Base-by-base conservation (phyloP, 208 protist genomes). In the Leptomonas pyrrhocoris region DNA sequence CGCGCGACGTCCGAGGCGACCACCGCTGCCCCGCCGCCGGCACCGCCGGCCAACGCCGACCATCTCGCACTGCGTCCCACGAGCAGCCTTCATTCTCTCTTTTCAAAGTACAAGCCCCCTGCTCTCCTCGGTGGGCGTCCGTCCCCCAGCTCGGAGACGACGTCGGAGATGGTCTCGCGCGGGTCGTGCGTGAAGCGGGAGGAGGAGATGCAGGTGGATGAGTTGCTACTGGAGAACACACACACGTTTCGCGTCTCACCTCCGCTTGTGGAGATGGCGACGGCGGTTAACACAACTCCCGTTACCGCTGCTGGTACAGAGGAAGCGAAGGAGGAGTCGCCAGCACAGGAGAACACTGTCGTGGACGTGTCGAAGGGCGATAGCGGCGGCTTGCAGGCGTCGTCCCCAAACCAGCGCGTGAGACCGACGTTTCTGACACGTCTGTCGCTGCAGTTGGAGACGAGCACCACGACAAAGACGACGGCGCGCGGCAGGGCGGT, bases 191-290 rank as follows among this genome's bases (percentile, higher is more conserved):
- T 28, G 50, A 48, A 23, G 48, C 40, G 60, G 5, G 67, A 73
- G 54, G 67, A 64, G 46, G 67, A 73, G 67, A 30, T 21, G 40
- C 31, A 43, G 27, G 56, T 72, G 13, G 55, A 72, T 9, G 67
- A 63, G 23, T 42, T 73, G 34, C 42, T 73, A 36, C 40, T 61
- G 21, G 56, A 61, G 38, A 49, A 34, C 3, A 61, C 56, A 21
- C 56, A 61, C 36, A 2, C 56, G 5, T 61, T 61, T 23, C 46
- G 4, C 19, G 19, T 18, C 2, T 12, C 34, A 5, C 40, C 2
- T 16, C 0, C 56, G 36, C 4, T 21, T 30, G 56, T 21, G 19
- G 56, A 28, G 19, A 21, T 38, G 2, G 13, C 56, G 15, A 30
- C 21, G 4, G 23, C 25, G 23, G 23, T 12, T 6, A 25, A 6